phyloP scores from a whole-genome alignment of 2,329 filamentous ascomycete genomes.

The Claviceps paspali region DNA sequence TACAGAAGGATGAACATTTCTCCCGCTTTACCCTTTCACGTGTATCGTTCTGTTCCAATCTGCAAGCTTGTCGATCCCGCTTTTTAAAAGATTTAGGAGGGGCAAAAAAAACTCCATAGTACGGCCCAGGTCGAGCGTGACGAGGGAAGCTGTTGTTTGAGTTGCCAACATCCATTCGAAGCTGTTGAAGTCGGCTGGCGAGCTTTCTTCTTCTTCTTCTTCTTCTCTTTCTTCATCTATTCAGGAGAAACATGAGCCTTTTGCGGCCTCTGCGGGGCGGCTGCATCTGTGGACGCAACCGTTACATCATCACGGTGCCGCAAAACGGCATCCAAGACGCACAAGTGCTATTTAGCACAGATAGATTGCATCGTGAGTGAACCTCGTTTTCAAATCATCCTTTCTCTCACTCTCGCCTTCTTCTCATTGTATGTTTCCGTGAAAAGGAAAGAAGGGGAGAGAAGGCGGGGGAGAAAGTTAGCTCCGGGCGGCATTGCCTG shows the following conservation, averaged over 20 bases:
- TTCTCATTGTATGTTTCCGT: too few relatives aligned
- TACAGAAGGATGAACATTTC: too few relatives aligned
- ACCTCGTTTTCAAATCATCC: too few relatives aligned
- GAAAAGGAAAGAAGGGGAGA: neutral
- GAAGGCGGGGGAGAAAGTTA: neutral
- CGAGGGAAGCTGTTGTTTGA: neutral
- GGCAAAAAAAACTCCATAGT: too few relatives aligned
- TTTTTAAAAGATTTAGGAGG: too few relatives aligned
- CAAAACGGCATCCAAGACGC: conserved; percentile 37
- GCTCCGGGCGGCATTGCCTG: too few relatives aligned
- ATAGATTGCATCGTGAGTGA: conserved; percentile 54
- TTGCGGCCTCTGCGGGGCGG: conserved; percentile 50
- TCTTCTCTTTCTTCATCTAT: neutral
- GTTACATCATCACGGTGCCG: conserved; percentile 62
- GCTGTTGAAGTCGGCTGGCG: neutral
- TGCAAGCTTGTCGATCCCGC: too few relatives aligned
- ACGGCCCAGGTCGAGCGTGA: too few relatives aligned
- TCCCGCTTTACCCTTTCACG: too few relatives aligned
- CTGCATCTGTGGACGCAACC: conserved; percentile 76
- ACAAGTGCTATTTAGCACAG: conserved; percentile 61
- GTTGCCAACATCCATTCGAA: neutral
- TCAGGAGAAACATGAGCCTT: conserved; percentile 24
- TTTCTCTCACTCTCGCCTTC: too few relatives aligned
- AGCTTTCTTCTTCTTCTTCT: too few relatives aligned
- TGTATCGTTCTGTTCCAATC: too few relatives aligned